Conservation (phyloP, 1,284 basidiomycete species). For the Fistulina hepatica region DNA sequence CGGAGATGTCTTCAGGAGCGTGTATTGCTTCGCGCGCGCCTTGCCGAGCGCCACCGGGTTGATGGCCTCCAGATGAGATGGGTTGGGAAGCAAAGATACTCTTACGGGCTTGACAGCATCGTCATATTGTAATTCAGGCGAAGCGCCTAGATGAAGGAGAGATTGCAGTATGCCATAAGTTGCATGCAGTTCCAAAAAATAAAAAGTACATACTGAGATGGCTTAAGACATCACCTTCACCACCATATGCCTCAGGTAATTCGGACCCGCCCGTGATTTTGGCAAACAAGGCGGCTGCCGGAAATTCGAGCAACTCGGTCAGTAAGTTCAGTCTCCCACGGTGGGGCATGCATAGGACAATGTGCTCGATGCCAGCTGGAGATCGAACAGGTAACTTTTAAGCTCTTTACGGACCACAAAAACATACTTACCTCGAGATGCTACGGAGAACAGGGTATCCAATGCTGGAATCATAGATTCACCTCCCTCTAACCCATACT, state of each 20-base stretch:
- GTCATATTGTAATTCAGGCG: slow-evolving; percentile 47
- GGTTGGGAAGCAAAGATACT: slow-evolving; percentile 76
- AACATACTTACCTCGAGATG: slow-evolving; percentile 41
- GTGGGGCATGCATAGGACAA: slow-evolving; percentile 77
- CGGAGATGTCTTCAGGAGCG: slow-evolving; percentile 57
- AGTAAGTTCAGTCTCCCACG: slow-evolving; percentile 81
- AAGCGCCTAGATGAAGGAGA: slow-evolving; percentile 35
- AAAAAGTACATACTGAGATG: slow-evolving; percentile 48
- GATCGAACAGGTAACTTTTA: background rate
- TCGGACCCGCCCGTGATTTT: slow-evolving; percentile 79
- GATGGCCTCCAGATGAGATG: slow-evolving; percentile 82
- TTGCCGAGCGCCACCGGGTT: slow-evolving; percentile 82
- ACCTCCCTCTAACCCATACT: slow-evolving; percentile 78
- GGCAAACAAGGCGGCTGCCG: slow-evolving; percentile 63
- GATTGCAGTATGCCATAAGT: background rate
- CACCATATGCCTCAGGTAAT: slow-evolving; percentile 52
- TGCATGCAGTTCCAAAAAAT: background rate
- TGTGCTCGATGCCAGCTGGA: slow-evolving; percentile 55
- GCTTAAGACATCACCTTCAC: slow-evolving; percentile 77
- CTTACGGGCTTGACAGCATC: slow-evolving; percentile 42
- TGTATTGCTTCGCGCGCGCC: slow-evolving; percentile 85
- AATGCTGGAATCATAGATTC: slow-evolving; percentile 85
- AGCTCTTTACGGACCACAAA: too few relatives aligned
- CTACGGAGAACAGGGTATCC: slow-evolving; percentile 60
- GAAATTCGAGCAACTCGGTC: slow-evolving; percentile 62